Base-by-base conservation (phyloP, 2,329 filamentous ascomycete genomes). In the Venturia pyrina region DNA sequence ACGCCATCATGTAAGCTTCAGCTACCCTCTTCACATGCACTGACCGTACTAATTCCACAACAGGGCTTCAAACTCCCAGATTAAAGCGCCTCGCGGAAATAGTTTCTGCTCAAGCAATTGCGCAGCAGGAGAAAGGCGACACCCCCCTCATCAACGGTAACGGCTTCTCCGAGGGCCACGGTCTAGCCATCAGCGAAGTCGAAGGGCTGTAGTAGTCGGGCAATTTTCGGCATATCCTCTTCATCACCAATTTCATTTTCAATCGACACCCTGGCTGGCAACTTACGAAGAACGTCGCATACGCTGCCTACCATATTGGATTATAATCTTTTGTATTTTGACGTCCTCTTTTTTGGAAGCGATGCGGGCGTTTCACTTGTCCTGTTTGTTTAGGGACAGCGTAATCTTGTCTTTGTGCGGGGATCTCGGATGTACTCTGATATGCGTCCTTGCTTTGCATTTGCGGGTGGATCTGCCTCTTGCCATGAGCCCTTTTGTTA, bases 51-150 rank as follows among this genome's bases (percentile, higher is more conserved):
- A 77, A 72, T 77, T 66, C 59, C 61, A 43, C 19, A 21, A 57
- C 48, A 95, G 90, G 91, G 93, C 86, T 97, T 62, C 93, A 97
- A 90, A 97, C 93, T 67, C 93, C 93, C 61, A 87, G 93, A 68
- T 80, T 99, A 68, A 98, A 98, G 83, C 89, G 95, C 68, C 83
- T 99, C 65, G 95, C 95, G n/a, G 95, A 99, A 79, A 98, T 99
- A 70, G 95, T 99, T 61, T 96, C 91, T 46, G 90, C 92, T 41
- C 95, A 99, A 78, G 95, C 95, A 41, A 93, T 98, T 73, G 91
- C 93, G 66, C 93, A 98, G 77, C 91, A 96, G 78, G 91, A 96
- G 78, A 93, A 91, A 79, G 79, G 89, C 68, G 89, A 91, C 62
- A 86, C 72, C 62, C 76, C 73, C 17, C 63, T 67, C 24, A 53